Conservation (phyloP, 2,329 filamentous ascomycete genomes). For the Trichoderma sp. region DNA sequence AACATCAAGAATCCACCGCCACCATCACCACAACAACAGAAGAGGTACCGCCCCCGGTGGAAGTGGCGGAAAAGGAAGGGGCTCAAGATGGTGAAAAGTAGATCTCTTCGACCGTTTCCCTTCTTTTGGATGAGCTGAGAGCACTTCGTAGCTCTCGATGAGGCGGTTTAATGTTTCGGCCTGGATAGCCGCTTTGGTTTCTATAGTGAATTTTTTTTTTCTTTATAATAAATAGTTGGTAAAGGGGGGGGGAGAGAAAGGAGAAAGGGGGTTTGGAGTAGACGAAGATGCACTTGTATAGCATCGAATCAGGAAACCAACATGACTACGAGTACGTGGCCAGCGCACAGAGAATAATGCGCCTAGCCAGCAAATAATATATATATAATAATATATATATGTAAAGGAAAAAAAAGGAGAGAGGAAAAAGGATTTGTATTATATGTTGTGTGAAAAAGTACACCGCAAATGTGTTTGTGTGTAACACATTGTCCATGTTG, state of each 20-base stretch:
- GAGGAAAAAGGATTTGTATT: too few relatives aligned
- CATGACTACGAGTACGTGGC: not conserved
- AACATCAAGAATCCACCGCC: not conserved
- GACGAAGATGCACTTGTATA: conserved; percentile 1
- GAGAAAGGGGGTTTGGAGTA: too few relatives aligned
- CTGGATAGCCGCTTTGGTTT: not conserved
- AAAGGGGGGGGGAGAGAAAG: not conserved
- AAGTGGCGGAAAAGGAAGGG: not conserved
- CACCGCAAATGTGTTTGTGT: not conserved
- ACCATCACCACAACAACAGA: too few relatives aligned
- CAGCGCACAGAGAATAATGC: not conserved
- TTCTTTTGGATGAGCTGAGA: not conserved
- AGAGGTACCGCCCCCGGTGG: not conserved
- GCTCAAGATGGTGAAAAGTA: conserved; percentile 1
- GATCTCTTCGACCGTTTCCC: not conserved
- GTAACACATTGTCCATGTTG: not conserved
- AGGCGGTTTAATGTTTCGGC: not conserved
- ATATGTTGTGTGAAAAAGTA: too few relatives aligned
- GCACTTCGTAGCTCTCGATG: not conserved
- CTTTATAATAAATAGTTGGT: not conserved
- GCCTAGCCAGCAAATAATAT: not conserved
- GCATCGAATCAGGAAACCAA: not conserved
- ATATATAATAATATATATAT: not conserved
- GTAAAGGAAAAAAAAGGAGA: not conserved
- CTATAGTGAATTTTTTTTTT: not conserved